These are phyloP conservation scores for Penicillium paradoxum DNA, from an alignment of 495 filamentous ascomycete species.

Conservation along the genomic window DNA sequence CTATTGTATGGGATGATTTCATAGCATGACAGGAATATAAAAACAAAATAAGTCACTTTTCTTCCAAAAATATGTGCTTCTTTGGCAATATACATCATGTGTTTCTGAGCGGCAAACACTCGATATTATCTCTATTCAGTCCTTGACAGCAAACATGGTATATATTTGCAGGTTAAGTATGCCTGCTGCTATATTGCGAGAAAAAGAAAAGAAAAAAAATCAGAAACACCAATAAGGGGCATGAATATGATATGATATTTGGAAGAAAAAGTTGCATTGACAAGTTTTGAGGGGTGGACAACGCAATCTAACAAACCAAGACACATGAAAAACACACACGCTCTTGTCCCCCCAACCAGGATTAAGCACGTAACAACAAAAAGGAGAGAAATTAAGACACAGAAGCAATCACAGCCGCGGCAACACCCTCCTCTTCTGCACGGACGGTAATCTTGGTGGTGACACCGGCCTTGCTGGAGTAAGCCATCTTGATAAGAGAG, in stretches of 20 bases:
- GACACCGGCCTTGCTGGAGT: slow-evolving; percentile 82
- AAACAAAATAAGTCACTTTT: slow-evolving; percentile 9
- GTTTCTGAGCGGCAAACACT: no score
- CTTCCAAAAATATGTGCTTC: neutral
- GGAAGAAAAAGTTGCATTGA: slow-evolving; percentile 7
- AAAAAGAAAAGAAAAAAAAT: neutral
- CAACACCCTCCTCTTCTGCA: slow-evolving; percentile 88
- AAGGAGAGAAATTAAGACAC: slow-evolving; percentile 58
- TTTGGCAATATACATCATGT: no score
- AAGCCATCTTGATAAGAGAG: slow-evolving; percentile 87
- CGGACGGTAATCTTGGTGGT: slow-evolving; percentile 90
- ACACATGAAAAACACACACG: slow-evolving; percentile 10
- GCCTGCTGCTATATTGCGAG: neutral
- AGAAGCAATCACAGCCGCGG: slow-evolving; percentile 74
- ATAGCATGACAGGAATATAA: slow-evolving; percentile 3
- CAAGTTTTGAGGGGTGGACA: slow-evolving; percentile 1
- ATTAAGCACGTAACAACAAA: slow-evolving; percentile 6
- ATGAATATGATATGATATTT: slow-evolving; percentile 8
- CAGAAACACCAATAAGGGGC: neutral
- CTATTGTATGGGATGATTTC: neutral
- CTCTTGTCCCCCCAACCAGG: slow-evolving; percentile 8
- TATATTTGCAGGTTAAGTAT: neutral
- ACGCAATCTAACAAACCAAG: slow-evolving; percentile 6
- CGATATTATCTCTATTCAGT: no score
- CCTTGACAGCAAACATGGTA: neutral